phyloP scores from a whole-genome alignment of 2,329 filamentous ascomycete species.

The Xylariaceae sp. region DNA sequence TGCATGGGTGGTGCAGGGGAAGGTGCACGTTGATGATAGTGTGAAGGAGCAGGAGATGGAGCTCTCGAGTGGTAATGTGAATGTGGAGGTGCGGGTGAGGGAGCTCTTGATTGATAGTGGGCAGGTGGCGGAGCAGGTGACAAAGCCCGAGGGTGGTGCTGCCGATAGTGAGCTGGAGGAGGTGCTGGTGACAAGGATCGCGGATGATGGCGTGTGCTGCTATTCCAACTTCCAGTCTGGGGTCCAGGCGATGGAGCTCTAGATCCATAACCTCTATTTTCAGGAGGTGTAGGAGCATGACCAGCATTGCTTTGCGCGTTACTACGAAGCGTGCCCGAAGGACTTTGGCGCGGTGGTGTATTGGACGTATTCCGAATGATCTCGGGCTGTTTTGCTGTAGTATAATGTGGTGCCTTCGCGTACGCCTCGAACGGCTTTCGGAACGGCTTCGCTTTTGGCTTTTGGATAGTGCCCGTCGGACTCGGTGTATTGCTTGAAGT shows the following conservation, averaged over 20 bases:
- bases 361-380: slow-evolving; percentile 44
- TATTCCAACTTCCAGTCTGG: background rate
- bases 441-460: slow-evolving; percentile 58
- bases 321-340: slow-evolving; percentile 35
- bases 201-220: background rate
- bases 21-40: slow-evolving; percentile 32
- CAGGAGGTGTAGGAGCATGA: slow-evolving; percentile 21
- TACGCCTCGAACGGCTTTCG: slow-evolving; percentile 66
- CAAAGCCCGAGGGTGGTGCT: slow-evolving; percentile 19
- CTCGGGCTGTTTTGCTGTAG: slow-evolving; percentile 58
- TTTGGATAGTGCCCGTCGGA: slow-evolving; percentile 52
- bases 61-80: slow-evolving; percentile 25
- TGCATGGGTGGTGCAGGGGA: slow-evolving; percentile 33
- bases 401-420: slow-evolving; percentile 62
- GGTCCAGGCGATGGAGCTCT: slow-evolving; percentile 8
- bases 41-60: slow-evolving; percentile 35
- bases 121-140: slow-evolving; percentile 23
- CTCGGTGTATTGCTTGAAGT: slow-evolving; percentile 52
- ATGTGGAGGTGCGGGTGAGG: slow-evolving; percentile 31
- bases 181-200: slow-evolving; percentile 5
- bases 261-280: slow-evolving; percentile 19
- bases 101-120: slow-evolving; percentile 20
- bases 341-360: slow-evolving; percentile 38
- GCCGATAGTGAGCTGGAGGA: background rate
- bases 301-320: slow-evolving; percentile 18